Evolutionary conservation across 257 asterid genomes (phyloP), one percentile per base, ranked within the genome.

Genomic region (Verbena officinalis): DNA sequence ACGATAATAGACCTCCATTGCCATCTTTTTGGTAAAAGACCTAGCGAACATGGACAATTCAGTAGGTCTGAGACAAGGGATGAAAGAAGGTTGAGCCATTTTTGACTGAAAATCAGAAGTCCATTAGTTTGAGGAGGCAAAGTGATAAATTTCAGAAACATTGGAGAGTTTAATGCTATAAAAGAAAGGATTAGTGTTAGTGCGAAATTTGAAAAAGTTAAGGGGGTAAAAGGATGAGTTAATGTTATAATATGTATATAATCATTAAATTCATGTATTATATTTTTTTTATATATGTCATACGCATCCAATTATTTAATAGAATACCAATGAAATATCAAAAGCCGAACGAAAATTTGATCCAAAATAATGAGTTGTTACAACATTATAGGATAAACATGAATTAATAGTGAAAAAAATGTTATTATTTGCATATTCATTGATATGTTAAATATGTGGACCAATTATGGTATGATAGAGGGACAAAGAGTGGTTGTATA

Each of bases 1-100:
- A 78, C 49, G 77, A 76, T 53, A 84, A n/a, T n/a, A n/a, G 81
- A 66, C 90, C 86, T 57, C 81, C 94, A n/a, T 78, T 79, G 70
- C 88, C 88, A 4, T 63, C 69, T n/a, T 42, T 69, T 22, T 49
- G 67, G 75, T 45, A 90, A 80, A 64, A 85, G 72, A 68, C 12
- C 80, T 2, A 61, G 75, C 33, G 89, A 84, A 56, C 84, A 59
- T 23, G 91, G 75, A 14, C 80, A 69, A 49, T 55, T 68, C 22
- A 81, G 79, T 65, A 80, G 87, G 73, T 80, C 67, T 59, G 97
- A 94, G 86, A 88, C 90, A 5, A 97, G 88, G 78, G 97, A 87
- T 23, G 99, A 93, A 78, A 86, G 97, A 71, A 87, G 97, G 79
- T 30, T 81, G 78, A 77, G 96, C 65, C 86, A 87, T n/a, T n/a